Conservation (phyloP, 1,284 basidiomycete species). For the Leccinum discolor region DNA sequence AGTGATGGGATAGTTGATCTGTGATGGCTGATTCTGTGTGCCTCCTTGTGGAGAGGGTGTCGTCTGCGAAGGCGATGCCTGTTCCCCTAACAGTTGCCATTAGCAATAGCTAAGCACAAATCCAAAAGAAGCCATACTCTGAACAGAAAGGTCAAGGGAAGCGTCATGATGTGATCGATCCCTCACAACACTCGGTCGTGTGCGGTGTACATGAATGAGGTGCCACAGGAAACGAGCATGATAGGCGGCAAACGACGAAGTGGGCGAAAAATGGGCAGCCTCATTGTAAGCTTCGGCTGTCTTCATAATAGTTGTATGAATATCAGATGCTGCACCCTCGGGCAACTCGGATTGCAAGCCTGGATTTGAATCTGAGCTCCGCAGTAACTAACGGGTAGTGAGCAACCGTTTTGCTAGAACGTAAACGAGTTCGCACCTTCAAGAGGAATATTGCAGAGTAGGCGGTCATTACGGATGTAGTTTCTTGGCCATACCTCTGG, state of each 20-base stretch:
- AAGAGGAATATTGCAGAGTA: constrained; percentile 79
- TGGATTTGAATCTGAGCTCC: constrained; percentile 54
- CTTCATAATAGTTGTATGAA: constrained; percentile 61
- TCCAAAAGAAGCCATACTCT: constrained; percentile 35
- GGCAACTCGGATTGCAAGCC: constrained; percentile 51
- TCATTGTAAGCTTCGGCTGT: constrained; percentile 77
- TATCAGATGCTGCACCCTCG: constrained; percentile 58
- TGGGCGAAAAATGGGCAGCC: constrained; percentile 60
- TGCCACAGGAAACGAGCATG: constrained; percentile 77
- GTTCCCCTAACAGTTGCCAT: constrained; percentile 20
- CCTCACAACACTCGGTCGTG: constrained; percentile 43
- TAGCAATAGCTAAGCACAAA: constrained; percentile 1
- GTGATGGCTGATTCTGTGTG: constrained; percentile 13
- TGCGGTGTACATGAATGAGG: constrained; percentile 61
- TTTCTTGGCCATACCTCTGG: constrained; percentile 81
- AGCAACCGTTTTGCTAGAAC: constrained; percentile 7
- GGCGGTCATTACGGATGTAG: constrained; percentile 80
- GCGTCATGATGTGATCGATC: constrained; percentile 34
- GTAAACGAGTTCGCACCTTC: constrained; percentile 45
- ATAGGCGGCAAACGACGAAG: constrained; percentile 61
- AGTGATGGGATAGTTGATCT: constrained; percentile 18
- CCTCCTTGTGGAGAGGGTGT: constrained; percentile 26
- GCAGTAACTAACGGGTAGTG: constrained; percentile 52
- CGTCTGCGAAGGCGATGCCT: constrained; percentile 22
- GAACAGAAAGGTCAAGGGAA: constrained; percentile 51